Evolutionary conservation across 441 rosid species (phyloP).

Genomic region (Geranium incanum): DNA sequence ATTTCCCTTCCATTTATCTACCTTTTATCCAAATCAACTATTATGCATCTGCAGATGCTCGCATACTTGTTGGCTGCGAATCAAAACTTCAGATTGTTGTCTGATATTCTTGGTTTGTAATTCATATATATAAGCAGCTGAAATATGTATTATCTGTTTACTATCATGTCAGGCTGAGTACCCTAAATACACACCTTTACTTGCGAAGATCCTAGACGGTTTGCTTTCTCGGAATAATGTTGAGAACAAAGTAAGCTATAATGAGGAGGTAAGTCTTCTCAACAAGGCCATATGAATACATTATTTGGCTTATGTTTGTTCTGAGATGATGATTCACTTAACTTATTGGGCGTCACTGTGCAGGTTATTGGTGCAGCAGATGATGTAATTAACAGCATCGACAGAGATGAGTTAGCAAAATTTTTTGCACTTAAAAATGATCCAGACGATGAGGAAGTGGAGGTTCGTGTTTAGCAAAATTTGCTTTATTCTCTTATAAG

Average conservation of each 20-base stretch:
- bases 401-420: constrained; percentile 67
- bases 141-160: constrained; percentile 15
- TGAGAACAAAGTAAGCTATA: constrained; percentile 55
- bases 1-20: neutral
- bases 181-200: constrained; percentile 65
- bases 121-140: neutral
- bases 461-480: constrained; percentile 38
- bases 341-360: constrained; percentile 21
- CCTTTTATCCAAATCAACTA: neutral
- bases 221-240: constrained; percentile 49
- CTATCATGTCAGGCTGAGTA: constrained; percentile 81
- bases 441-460: constrained; percentile 88
- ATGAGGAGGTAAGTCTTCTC: constrained; percentile 49
- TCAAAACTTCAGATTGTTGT: neutral
- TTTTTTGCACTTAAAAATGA: constrained; percentile 62
- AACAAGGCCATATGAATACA: constrained; percentile 8
- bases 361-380: constrained; percentile 76
- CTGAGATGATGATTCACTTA: neutral
- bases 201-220: constrained; percentile 81
- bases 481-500: constrained; percentile 6
- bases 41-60: neutral
- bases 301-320: neutral
- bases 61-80: neutral
- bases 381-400: constrained; percentile 66
- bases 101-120: neutral